Conservation (phyloP, 129 eudicot species). For the Artemisia argyi region DNA sequence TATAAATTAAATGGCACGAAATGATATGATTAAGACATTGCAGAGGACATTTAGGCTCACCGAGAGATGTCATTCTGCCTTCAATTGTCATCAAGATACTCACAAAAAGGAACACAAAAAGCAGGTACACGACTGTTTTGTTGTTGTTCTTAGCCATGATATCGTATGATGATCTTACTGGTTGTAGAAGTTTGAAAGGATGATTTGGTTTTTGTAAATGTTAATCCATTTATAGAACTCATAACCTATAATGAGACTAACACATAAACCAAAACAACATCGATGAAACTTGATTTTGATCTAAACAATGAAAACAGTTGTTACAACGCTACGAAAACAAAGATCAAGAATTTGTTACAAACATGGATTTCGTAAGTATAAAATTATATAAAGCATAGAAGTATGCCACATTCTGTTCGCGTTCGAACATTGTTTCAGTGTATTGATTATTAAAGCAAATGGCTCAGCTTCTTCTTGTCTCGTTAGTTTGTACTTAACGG, state of each 20-base stretch:
- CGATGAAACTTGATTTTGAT: constrained; percentile 8
- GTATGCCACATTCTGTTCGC: not conserved
- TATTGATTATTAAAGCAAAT: not conserved
- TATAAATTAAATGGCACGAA: no score
- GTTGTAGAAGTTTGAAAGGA: constrained; percentile 1
- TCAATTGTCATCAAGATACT: constrained; percentile 9
- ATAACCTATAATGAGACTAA: not conserved
- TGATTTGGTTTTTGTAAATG: not conserved
- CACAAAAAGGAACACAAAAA: constrained; percentile 9
- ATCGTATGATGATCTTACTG: not conserved
- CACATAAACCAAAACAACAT: constrained; percentile 12
- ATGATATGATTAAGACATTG: not conserved
- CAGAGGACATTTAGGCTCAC: constrained; percentile 7
- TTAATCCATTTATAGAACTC: constrained; percentile 12
- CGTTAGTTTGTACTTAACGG: constrained; percentile 14
- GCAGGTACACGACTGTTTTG: constrained; percentile 12
- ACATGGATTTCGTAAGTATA: not conserved
- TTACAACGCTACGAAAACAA: not conserved
- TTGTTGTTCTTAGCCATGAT: constrained; percentile 16
- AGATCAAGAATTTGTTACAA: not conserved
- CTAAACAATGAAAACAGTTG: constrained; percentile 11
- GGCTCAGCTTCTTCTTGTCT: constrained; percentile 2
- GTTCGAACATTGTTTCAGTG: constrained; percentile 7
- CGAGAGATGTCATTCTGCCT: not conserved
- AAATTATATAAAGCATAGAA: constrained; percentile 3